Conservation (phyloP, 2,329 filamentous ascomycete genomes). For the Pseudocercospora crystallina region DNA sequence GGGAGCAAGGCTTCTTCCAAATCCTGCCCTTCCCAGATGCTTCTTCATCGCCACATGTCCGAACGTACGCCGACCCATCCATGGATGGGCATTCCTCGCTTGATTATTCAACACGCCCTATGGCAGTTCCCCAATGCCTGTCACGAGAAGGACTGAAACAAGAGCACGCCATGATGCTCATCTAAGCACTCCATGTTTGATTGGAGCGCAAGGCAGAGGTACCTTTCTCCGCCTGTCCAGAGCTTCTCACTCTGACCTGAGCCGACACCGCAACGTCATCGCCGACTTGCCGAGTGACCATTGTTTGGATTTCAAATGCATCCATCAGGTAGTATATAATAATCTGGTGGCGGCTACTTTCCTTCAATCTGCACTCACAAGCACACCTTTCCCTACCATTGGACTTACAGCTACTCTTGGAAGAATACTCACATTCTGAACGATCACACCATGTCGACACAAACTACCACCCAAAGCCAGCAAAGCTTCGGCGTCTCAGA, state of each 20-base stretch:
- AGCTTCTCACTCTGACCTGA: neutral
- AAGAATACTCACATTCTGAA: neutral
- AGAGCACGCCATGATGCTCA: neutral
- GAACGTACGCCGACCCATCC: too few species aligned
- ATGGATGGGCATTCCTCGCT: too few species aligned
- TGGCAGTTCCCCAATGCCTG: too few species aligned
- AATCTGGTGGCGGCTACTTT: neutral
- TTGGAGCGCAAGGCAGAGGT: slow-evolving; percentile 8
- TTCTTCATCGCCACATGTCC: too few species aligned
- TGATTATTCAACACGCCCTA: too few species aligned
- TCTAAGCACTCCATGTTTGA: slow-evolving; percentile 13
- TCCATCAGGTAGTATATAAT: slow-evolving; percentile 5
- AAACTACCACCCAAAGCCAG: slow-evolving; percentile 27
- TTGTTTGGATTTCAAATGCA: slow-evolving; percentile 17
- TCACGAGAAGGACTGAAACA: too few species aligned
- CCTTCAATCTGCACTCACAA: neutral
- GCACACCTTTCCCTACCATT: neutral
- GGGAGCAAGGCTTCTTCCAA: too few species aligned
- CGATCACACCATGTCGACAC: slow-evolving; percentile 20
- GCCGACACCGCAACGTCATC: slow-evolving; percentile 12
- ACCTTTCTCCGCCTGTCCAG: slow-evolving; percentile 4
- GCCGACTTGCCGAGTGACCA: slow-evolving; percentile 11
- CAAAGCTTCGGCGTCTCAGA: slow-evolving; percentile 26
- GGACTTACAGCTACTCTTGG: neutral
- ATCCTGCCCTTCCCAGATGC: too few species aligned